phyloP scores from a whole-genome alignment of 169 alveolate genomes.

The Eimeria necatrix region DNA sequence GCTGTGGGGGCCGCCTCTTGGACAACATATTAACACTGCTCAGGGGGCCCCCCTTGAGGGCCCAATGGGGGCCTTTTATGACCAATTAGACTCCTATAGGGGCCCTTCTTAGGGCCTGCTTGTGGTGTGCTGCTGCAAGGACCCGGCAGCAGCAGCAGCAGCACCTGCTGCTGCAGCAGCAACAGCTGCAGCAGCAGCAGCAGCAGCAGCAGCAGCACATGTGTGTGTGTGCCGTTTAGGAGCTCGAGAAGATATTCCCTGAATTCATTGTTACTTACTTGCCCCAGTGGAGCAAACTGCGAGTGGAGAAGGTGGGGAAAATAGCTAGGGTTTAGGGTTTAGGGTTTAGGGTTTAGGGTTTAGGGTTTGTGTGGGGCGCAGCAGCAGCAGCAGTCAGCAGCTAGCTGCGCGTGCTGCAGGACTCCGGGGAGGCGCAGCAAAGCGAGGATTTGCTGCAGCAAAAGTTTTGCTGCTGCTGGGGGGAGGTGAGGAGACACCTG shows the following conservation, averaged over 20 bases:
- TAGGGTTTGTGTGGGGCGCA: not conserved
- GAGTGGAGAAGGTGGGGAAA: not conserved
- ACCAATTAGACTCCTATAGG: too few species aligned
- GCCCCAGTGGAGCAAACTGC: not conserved
- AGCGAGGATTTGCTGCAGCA: too few species aligned
- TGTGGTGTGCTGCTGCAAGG: not conserved
- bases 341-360: slow-evolving; percentile 42
- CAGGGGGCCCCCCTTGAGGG: too few species aligned
- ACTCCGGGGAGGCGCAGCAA: too few species aligned
- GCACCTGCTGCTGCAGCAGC: not conserved
- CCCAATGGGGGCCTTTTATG: too few species aligned
- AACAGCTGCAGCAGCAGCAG: too few species aligned
- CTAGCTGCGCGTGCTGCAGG: too few species aligned
- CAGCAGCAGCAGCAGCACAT: not conserved
- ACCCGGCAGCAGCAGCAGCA: not conserved
- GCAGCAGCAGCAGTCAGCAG: too few species aligned
- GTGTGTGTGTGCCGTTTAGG: not conserved
- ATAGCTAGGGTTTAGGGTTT: slow-evolving; percentile 43
- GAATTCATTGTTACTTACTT: not conserved
- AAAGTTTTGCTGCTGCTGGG: too few species aligned
- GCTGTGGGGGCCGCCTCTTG: too few species aligned
- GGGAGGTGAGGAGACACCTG: too few species aligned
- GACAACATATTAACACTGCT: too few species aligned
- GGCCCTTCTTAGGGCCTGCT: not conserved
- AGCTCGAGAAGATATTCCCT: slow-evolving; percentile 1